Evolutionary conservation across 2,329 filamentous ascomycete genomes (phyloP), one percentile per base, ranked within the genome.

Genomic region (Sporothrix mexicana): DNA sequence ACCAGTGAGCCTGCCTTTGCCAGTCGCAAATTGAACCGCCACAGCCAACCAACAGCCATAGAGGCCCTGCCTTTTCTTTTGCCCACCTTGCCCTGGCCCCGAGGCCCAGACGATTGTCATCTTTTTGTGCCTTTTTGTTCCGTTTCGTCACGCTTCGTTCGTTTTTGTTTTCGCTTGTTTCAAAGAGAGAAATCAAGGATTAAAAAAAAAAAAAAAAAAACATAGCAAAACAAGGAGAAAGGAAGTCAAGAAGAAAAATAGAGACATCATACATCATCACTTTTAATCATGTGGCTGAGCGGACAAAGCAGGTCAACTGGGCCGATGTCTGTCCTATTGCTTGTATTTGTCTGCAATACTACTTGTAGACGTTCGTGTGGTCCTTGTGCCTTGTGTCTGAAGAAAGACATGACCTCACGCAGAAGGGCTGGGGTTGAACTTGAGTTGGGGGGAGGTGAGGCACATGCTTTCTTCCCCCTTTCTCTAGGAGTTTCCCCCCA

Each of bases 11-110:
- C 5, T 7, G 30, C 30, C 30, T 36, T 36, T 36, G 30, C 30
- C 30, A 36, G 30, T 36, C 30, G 30, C 30, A 36, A 6, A 4
- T 36, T 10, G 13, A 36, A 49, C 64, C 1, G 45, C 25, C 64
- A 36, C 4, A 67, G 62, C 62, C 45, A 30, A 20, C 64, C 45
- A 51, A 51, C 61, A 66, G 43, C 45, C 45, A 41, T 2, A 13
- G 2, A 57, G 7, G 49, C 49, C 23, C 51, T 10, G 49, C 51
- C 20, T n/a, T 45, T 49, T 67, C n/a, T 30, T 47, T 67, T 36
- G 30, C 30, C 30, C 30, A 15, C 45, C 61, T 66, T 67, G 64
- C 64, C 45, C 43, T 51, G 45, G 64, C 45, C 45, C 64, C 64
- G 23, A 30, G 64, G 64, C 45, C 3, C 23, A 20, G 23, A 23